phyloP scores from a whole-genome alignment of 2,329 filamentous ascomycete species.

The Epichloe hybrida region DNA sequence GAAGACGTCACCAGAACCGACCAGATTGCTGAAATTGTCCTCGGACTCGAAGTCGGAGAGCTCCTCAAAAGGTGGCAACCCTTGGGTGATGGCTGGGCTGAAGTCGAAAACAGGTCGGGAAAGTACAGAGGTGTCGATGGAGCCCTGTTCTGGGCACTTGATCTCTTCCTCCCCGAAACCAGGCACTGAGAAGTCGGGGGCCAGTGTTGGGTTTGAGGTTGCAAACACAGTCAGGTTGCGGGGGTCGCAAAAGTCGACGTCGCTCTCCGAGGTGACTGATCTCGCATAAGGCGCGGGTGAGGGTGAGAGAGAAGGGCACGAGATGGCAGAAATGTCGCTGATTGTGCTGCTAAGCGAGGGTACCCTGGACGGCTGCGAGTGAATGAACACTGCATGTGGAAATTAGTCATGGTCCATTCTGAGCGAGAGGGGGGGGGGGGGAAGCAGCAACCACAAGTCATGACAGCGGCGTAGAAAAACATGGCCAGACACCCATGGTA shows the following conservation, averaged over 20 bases:
- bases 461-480: neutral
- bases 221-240: conserved; percentile 68
- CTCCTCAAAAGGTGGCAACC: conserved; percentile 65
- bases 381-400: conserved; percentile 32
- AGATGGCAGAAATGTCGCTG: conserved; percentile 60
- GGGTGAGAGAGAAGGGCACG: conserved; percentile 75
- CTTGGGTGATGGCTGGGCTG: conserved; percentile 34
- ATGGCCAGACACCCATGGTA: neutral
- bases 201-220: conserved; percentile 33
- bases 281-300: conserved; percentile 69
- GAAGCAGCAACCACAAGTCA: neutral
- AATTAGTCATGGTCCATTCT: conserved; percentile 22
- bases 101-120: conserved; percentile 37
- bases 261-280: conserved; percentile 53
- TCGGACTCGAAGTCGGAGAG: conserved; percentile 85
- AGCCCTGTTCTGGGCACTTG: conserved; percentile 33
- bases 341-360: conserved; percentile 50
- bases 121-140: conserved; percentile 29
- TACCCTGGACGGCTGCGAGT: conserved; percentile 32
- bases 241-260: conserved; percentile 82
- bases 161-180: conserved; percentile 52
- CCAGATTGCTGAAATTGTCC: conserved; percentile 64
- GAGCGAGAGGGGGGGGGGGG: neutral
- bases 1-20: conserved; percentile 54
- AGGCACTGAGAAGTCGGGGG: conserved; percentile 52